Evolutionary conservation across 176 grass and related monocot species (phyloP).

Genomic region (Ananas comosus): DNA sequence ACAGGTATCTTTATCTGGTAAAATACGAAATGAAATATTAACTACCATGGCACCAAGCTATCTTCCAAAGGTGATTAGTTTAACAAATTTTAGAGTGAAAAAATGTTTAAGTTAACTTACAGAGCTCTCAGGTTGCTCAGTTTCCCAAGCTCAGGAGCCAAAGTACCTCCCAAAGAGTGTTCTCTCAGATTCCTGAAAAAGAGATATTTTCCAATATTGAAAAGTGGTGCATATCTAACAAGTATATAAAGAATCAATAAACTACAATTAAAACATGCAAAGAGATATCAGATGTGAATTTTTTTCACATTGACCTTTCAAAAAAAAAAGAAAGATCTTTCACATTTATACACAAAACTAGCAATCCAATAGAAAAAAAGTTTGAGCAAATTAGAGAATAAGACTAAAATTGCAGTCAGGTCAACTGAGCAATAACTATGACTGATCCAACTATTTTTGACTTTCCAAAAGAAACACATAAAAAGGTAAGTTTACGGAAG

Average conservation of each 20-base stretch:
- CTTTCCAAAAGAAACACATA: too few species aligned
- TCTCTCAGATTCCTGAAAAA: conserved; percentile 73
- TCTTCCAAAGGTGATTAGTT: neutral
- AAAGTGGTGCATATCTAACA: neutral
- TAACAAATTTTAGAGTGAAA: too few species aligned
- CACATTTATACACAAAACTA: too few species aligned
- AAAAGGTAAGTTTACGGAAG: too few species aligned
- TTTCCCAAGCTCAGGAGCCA: conserved; percentile 62
- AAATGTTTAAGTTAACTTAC: conserved; percentile 38
- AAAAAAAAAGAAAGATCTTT: too few species aligned
- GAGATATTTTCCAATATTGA: conserved; percentile 12
- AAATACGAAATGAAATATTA: neutral
- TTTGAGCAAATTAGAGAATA: too few species aligned
- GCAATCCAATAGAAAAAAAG: too few species aligned
- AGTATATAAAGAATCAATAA: neutral
- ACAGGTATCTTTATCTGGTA: neutral
- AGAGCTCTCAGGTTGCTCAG: conserved; percentile 72
- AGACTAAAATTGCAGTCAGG: too few species aligned
- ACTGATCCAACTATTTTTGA: too few species aligned
- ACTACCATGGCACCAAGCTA: neutral
- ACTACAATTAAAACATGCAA: conserved; percentile 8
- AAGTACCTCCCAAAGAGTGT: conserved; percentile 58
- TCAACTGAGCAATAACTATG: too few species aligned
- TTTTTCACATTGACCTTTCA: too few species aligned
- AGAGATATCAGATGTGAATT: neutral